Base-by-base conservation (phyloP, 257 asterid genomes). In the Ocimum tenuiflorum region DNA sequence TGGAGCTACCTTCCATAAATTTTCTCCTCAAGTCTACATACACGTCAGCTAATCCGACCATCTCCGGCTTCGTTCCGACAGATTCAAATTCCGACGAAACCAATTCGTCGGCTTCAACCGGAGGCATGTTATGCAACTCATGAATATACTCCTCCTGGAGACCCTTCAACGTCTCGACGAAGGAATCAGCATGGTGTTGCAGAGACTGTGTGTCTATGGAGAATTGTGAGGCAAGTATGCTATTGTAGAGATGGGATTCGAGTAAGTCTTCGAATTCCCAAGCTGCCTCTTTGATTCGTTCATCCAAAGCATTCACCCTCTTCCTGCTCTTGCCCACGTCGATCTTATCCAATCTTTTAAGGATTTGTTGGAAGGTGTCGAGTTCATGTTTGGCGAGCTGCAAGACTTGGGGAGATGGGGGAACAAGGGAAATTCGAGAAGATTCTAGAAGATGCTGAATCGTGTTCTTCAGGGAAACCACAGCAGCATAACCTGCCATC, bases 391-490 rank as follows among this genome's bases (percentile, higher is more conserved):
- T 9, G 19, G 47, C 63, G 18, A 3, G 8, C 8, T 33, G 29
- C 17, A 57, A 0, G 29, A 14, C 9, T 36, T 57, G 14, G 18
- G 31, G 0, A 7, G 47, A 33, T 6, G 63, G 15, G 8, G 47
- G 48, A 57, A 35, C 13, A 33, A 35, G 5, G 8, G 15, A 36
- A 15, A 33, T 18, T 3, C 13, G 14, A 17, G 31, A 14, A 35
- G 63, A 35, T 5, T 35, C 13, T 4, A 57, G 6, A 33, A 57
- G 47, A 1, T 11, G 48, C 47, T 57, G 15, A 19, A 11, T 47
- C 67, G 74, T 69, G 39, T 27, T 33, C 15, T 64, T 57, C 14
- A 57, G 46, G 36, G 63, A 57, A 57, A 57, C 3, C 46, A 57
- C 27, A 4, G 38, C 38, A 4, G 38, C 38, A 33, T 33, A 33